Base-by-base conservation (phyloP, 192 early-diverging fungal species). In the Phycomyces blakesleeanus region DNA sequence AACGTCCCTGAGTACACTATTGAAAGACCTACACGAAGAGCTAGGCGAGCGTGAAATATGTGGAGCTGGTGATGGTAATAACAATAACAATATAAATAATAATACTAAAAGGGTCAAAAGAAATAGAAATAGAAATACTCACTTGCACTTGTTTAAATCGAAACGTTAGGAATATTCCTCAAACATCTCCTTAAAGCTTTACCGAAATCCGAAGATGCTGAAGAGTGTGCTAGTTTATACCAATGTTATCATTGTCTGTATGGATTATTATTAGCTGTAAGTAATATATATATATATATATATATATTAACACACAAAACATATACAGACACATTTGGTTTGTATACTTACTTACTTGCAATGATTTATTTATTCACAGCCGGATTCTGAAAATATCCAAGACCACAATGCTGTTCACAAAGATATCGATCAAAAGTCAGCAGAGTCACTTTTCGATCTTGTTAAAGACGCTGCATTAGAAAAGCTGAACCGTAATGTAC, bases 181-280 rank as follows among this genome's bases (percentile, higher is more conserved):
- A 64, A 75, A 15, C 65, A 78, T 40, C 63, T 71, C 15, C 52
- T 81, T 10, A 67, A 59, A 26, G 64, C 75, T 4, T 63, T 82
- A 10, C 69, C 74, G 5, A 66, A 67, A 41, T 61, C 74, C 22
- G 65, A 74, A 26, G 68, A 67, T 9, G 38, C 41, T 37, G 69
- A 78, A 29, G 76, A 83, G 50, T 67, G 75, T 3, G 67, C 71
- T 41, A 76, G 81, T 40, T 67, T 83, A 20, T 87, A 83, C 44
- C 88, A 90, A 63, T 87, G 85, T 51, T 87, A 84, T 51, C 75
- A 83, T 64, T 90, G 88, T 50, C 58, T 90, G 21, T 90, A 86
- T 56, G 79, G 80, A 27, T 73, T 83, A 15, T 68, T 73, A 26
- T 63, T 88, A 26, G 78, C 78, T 38, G 86, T 87, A 78, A 62